Conservation (phyloP, 257 asterid species). For the Gardenia jasminoides region DNA sequence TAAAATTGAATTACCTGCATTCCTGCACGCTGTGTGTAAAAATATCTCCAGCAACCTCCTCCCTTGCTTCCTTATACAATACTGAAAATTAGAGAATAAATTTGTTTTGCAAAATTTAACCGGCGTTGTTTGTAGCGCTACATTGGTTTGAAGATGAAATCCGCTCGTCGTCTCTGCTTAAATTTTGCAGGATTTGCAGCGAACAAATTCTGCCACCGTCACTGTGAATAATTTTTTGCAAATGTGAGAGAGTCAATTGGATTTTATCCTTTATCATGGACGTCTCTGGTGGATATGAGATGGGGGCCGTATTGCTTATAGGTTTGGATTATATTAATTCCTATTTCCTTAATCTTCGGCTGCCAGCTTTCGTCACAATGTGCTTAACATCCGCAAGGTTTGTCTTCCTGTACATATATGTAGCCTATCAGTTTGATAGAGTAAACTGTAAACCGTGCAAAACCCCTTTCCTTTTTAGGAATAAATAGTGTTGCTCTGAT, state of each 20-base stretch:
- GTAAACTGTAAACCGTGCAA: neutral
- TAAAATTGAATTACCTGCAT: neutral
- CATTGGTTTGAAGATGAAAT: neutral
- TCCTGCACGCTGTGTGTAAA: neutral
- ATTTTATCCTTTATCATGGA: neutral
- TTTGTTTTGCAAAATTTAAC: neutral
- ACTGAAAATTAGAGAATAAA: neutral
- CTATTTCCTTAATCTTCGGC: conserved; percentile 1
- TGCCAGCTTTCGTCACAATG: neutral
- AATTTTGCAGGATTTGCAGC: conserved; percentile 64
- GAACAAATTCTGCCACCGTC: conserved; percentile 61
- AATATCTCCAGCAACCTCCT: neutral
- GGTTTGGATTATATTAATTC: conserved; percentile 9
- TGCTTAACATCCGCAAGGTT: conserved; percentile 21
- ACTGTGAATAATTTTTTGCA: conserved; percentile 70
- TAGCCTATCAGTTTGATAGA: conserved; percentile 10
- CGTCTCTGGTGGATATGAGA: neutral
- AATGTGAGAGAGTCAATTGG: conserved; percentile 39
- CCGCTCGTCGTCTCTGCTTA: neutral
- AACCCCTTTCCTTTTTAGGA: neutral
- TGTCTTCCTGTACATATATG: conserved; percentile 17
- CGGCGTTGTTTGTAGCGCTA: neutral
- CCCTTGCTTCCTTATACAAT: no score
- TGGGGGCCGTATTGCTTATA: conserved; percentile 13
- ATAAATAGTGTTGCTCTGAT: neutral